A percentile compares a stretch with the other conserved stretches of the same genome.
Conservation (phyloP, 1,284 basidiomycete species). For the Hymenochaete sp. region DNA sequence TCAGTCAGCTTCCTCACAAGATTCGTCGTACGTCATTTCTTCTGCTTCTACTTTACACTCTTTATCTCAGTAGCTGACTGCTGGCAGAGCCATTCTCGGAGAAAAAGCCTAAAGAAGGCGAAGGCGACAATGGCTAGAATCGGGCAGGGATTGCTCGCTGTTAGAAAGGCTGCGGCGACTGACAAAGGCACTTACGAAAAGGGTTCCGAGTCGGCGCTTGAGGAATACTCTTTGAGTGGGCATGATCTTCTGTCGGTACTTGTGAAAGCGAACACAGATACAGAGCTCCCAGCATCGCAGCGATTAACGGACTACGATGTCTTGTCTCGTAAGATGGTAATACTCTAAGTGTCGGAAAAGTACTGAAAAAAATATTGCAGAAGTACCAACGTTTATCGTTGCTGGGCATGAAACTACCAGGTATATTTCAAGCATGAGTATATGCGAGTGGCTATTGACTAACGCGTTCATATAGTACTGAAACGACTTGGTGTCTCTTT, state of each 20-base stretch:
- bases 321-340: constrained; percentile 39
- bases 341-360: neutral
- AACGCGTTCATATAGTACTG: constrained; percentile 22
- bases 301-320: constrained; percentile 47
- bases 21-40: constrained; percentile 21
- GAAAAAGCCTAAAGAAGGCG: constrained; percentile 20
- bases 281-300: constrained; percentile 35
- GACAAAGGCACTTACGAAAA: constrained; percentile 20
- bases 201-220: too few species aligned
- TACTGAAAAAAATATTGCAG: constrained; percentile 4
- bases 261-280: constrained; percentile 41
- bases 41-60: neutral
- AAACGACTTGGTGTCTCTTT: constrained; percentile 41
- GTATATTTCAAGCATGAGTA: constrained; percentile 23
- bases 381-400: constrained; percentile 42
- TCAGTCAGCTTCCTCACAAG: constrained; percentile 19
- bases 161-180: constrained; percentile 31
- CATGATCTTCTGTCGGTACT: constrained; percentile 29
- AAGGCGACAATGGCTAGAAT: constrained; percentile 28
- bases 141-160: constrained; percentile 31
- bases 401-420: constrained; percentile 33
- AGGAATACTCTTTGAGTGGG: constrained; percentile 7
- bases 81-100: neutral
- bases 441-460: neutral
- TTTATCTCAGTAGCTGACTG: neutral